These are phyloP conservation scores for Suillus brevipes DNA, from an alignment of 768 basidiomycete genomes.

Conservation along the genomic window DNA sequence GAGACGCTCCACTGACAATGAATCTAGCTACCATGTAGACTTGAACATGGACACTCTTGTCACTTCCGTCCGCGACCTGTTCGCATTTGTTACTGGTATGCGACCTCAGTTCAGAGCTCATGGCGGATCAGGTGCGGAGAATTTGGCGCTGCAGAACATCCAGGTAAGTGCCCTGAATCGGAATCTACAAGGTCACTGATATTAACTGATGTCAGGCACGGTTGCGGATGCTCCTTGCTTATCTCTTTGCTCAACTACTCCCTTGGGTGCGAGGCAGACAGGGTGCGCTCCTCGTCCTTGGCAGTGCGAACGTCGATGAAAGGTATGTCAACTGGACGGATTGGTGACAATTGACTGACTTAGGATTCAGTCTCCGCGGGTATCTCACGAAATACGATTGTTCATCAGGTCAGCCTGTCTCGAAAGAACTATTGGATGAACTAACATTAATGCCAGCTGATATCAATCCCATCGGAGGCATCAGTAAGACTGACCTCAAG, in stretches of 20 bases:
- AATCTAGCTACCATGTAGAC: conserved; percentile 82
- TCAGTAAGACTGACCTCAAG: conserved; percentile 97
- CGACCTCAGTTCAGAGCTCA: conserved; percentile 80
- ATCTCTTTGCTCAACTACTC: conserved; percentile 92
- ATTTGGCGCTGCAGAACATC: conserved; percentile 96
- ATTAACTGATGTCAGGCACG: conserved; percentile 63
- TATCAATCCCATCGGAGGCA: conserved; percentile 97
- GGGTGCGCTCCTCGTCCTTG: conserved; percentile 92
- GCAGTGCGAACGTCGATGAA: conserved; percentile 98
- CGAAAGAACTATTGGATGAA: conserved; percentile 2
- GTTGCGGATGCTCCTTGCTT: conserved; percentile 91
- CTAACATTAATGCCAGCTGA: conserved; percentile 58
- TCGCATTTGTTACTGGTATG: conserved; percentile 75
- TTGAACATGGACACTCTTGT: conserved; percentile 96
- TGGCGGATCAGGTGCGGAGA: conserved; percentile 86
- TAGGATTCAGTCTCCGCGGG: conserved; percentile 71
- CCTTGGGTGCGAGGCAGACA: conserved; percentile 85
- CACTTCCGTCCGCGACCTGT: conserved; percentile 78
- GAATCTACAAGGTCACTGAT: neutral
- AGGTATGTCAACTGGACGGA: conserved; percentile 49
- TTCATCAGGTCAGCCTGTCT: conserved; percentile 62
- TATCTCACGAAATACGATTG: conserved; percentile 99
- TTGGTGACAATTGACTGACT: neutral
- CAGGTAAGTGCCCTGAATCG: conserved; percentile 49
- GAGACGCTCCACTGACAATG: neutral